Evolutionary conservation across 495 filamentous ascomycete genomes (phyloP).

Genomic region (Penicillium desertorum): DNA sequence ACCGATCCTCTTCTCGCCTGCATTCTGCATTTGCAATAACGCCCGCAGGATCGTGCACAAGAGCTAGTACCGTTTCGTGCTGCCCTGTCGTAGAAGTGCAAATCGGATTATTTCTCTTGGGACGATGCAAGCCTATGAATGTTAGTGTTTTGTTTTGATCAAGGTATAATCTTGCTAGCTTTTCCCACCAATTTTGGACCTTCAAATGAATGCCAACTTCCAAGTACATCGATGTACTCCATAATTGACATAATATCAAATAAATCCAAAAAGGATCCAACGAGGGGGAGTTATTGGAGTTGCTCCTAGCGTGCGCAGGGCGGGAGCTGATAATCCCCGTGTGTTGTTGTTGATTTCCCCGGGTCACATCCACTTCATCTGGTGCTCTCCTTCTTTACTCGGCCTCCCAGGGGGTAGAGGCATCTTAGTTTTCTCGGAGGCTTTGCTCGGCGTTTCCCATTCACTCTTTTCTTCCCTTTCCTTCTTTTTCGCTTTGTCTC

Average conservation of each 20-base stretch:
- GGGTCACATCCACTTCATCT: conserved; percentile 14
- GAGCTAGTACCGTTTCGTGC: conserved; percentile 8
- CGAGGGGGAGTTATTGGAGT: conserved; percentile 16
- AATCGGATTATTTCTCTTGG: conserved; percentile 5
- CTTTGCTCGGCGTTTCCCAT: neutral
- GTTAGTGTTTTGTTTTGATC: neutral
- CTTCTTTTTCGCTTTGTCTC: conserved; percentile 19
- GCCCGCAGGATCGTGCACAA: conserved; percentile 18
- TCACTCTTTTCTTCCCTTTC: conserved; percentile 14
- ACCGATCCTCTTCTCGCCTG: conserved; percentile 10
- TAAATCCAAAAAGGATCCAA: conserved; percentile 2
- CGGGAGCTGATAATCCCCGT: conserved; percentile 25
- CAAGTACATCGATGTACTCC: neutral
- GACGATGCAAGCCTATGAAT: conserved; percentile 2
- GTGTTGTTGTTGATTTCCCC: conserved; percentile 29
- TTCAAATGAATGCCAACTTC: neutral
- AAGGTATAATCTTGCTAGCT: neutral
- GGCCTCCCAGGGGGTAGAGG: conserved; percentile 18
- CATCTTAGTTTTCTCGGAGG: neutral
- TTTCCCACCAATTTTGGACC: neutral
- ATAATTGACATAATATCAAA: neutral
- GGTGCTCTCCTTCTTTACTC: conserved; percentile 27
- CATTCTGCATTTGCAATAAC: conserved; percentile 20
- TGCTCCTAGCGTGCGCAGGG: conserved; percentile 29
- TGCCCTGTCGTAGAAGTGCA: neutral